These are phyloP conservation scores for Venturia nashicola DNA, from an alignment of 2,329 filamentous ascomycete genomes.

Conservation along the genomic window DNA sequence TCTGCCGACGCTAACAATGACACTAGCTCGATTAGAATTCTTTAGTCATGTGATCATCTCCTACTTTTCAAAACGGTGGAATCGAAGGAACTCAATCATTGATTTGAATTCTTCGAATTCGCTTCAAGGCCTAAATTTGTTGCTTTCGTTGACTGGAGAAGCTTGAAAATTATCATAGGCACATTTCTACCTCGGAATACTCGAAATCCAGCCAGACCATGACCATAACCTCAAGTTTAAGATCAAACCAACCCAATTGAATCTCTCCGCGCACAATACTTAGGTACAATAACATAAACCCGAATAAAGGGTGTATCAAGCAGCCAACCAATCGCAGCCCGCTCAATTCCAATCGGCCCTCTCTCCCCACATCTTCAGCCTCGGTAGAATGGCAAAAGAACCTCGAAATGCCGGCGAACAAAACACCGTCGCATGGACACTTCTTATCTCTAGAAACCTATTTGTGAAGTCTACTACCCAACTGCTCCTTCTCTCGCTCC, in stretches of 20 bases:
- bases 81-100: not conserved
- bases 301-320: not conserved
- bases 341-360: not conserved
- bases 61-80: not conserved
- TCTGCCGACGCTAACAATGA: not conserved
- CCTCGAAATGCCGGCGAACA: not conserved
- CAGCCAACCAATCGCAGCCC: not conserved
- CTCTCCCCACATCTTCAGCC: constrained; percentile 1
- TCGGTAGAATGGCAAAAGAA: not conserved
- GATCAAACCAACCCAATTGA: not conserved
- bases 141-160: too few species aligned
- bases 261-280: not conserved
- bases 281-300: not conserved
- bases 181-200: too few species aligned
- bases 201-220: not conserved
- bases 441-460: not conserved
- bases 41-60: not conserved
- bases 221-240: not conserved
- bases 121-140: not conserved
- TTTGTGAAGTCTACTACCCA: not conserved
- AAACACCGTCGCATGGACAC: not conserved
- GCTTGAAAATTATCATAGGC: too few species aligned
- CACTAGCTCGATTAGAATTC: not conserved
- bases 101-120: not conserved
- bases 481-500: not conserved